phyloP scores from a whole-genome alignment of 441 rosid species.

The Mallotus japonicus region DNA sequence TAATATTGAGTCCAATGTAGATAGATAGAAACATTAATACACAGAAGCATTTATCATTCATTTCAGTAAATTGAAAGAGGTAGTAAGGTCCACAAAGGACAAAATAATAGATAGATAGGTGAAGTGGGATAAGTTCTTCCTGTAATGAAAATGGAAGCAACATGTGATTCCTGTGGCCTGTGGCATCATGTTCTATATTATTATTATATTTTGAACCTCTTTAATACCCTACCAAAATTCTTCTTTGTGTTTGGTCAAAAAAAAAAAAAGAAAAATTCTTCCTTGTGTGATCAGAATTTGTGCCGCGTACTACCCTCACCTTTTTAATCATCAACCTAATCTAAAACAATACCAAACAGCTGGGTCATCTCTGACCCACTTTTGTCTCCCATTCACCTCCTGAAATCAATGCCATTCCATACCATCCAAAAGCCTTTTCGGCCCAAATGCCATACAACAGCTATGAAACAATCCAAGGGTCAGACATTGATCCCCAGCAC shows the following conservation, averaged over 20 bases:
- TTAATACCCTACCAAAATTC: background rate
- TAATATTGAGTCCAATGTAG: no score
- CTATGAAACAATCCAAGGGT: background rate
- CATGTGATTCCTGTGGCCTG: conserved; percentile 34
- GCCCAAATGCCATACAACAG: background rate
- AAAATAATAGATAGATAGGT: background rate
- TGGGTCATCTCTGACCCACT: background rate
- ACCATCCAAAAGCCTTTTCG: background rate
- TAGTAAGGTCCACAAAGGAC: conserved; percentile 6
- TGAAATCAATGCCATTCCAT: background rate
- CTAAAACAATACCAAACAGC: background rate
- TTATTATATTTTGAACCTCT: background rate
- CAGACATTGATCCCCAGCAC: no score
- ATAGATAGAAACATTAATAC: no score
- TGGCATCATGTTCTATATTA: conserved; percentile 26
- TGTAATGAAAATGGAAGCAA: conserved; percentile 24
- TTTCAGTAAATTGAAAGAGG: background rate
- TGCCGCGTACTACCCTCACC: conserved; percentile 16
- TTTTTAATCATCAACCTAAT: background rate
- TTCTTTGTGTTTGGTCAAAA: no score
- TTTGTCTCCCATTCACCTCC: conserved; percentile 8
- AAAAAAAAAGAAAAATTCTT: no score
- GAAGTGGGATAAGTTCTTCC: conserved; percentile 30
- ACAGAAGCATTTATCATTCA: background rate
- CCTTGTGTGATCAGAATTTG: conserved; percentile 26